Evolutionary conservation across 129 eudicot genomes (phyloP), one percentile per base, ranked within the genome.

Genomic region (Ambrosia trifida): DNA sequence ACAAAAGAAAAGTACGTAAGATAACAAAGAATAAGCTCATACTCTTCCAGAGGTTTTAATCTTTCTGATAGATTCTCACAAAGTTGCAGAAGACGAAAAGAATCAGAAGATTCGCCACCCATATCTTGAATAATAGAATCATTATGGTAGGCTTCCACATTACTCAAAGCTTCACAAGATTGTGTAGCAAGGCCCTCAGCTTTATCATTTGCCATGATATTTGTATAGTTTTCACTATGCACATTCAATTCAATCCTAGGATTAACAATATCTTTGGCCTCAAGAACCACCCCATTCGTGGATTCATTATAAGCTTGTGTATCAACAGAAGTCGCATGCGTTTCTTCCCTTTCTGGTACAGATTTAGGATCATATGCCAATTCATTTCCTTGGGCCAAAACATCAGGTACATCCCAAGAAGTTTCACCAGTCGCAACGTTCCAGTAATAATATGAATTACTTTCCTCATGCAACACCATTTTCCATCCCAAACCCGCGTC

Each of bases 401-500:
- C 84, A 75, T 56, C 83, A 65, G 99, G 99, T 33, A 83, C 82
- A 49, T 83, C 96, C 99, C 99, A 94, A 41, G 99, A 94, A 35
- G 99, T 94, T 81, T 94, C 94, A 59, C 99, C 99, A 7, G 96
- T 87, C 68, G 30, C 56, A 44, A 75, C 74, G 72, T 94, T 94
- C 99, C 99, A 94, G 76, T 94, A 90, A 66, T 94, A 94, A 72
- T 94, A 90, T n/a, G 79, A 86, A 67, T 77, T 85, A 79, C 97
- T 94, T 72, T 90, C 99, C 77, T 90, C 99, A 79, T 94, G 97
- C 68, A 90, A 73, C 78, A 94, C 99, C 85, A 94, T 78, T 80
- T 85, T 94, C 99, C 99, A 94, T 67, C 90, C 85, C 16, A 83
- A 87, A 69, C 65, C 81, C 59, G 49, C 80, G 68, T 78, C 85